Evolutionary conservation across 2,329 filamentous ascomycete species (phyloP).

Genomic region (Monosporascus sp.): DNA sequence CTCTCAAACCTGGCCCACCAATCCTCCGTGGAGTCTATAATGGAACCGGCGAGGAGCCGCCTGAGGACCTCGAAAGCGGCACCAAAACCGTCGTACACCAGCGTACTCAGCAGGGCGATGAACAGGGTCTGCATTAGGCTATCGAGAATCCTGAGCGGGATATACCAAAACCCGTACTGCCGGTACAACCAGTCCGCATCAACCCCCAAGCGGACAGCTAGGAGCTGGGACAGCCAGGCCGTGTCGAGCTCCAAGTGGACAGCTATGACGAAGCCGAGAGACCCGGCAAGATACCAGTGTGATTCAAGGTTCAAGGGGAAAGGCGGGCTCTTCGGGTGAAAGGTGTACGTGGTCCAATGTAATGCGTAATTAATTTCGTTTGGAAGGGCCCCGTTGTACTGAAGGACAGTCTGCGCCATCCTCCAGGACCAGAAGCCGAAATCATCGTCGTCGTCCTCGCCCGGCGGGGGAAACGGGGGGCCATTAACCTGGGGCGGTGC

Average conservation of each 20-base stretch:
- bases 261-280: conserved; percentile 7
- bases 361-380: neutral
- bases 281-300: conserved; percentile 10
- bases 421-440: too few species aligned
- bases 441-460: too few species aligned
- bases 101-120: conserved; percentile 14
- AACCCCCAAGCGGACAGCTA: conserved; percentile 8
- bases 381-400: neutral
- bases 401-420: neutral
- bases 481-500: too few species aligned
- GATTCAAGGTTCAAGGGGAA: conserved; percentile 14
- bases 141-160: conserved; percentile 8
- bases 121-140: conserved; percentile 9
- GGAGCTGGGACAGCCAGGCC: conserved; percentile 6
- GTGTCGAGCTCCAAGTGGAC: conserved; percentile 10
- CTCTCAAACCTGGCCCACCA: neutral
- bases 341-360: neutral
- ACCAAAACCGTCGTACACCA: conserved; percentile 14
- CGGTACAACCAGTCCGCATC: conserved; percentile 9
- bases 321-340: conserved; percentile 5
- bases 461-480: too few species aligned
- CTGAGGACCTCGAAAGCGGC: conserved; percentile 3
- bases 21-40: conserved; percentile 1
- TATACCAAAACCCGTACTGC: conserved; percentile 3
- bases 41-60: neutral